Conservation (phyloP, 23 red algal genomes). For the Gracilariopsis chorda region DNA sequence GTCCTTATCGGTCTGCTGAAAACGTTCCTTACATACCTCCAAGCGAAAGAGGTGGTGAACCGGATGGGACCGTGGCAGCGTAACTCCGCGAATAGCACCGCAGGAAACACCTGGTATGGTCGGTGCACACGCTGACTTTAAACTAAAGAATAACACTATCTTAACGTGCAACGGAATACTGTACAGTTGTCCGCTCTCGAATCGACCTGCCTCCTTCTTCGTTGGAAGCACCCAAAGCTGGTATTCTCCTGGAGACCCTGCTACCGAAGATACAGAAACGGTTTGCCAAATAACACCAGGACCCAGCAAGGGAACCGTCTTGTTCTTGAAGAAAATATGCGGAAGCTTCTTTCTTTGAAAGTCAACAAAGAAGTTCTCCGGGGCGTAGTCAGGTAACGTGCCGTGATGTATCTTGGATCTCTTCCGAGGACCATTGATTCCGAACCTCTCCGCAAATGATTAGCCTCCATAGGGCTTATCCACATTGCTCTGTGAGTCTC, state of each 20-base stretch:
- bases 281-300: constrained; percentile 60
- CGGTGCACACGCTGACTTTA: not conserved
- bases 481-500: not conserved
- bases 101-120: constrained; percentile 30
- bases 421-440: not conserved
- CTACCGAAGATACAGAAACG: constrained; percentile 35
- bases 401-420: not conserved
- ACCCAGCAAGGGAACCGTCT: constrained; percentile 40
- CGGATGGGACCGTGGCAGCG: constrained; percentile 35
- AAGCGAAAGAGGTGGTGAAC: constrained; percentile 46
- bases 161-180: constrained; percentile 62
- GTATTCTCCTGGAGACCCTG: constrained; percentile 48
- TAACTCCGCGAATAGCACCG: constrained; percentile 16
- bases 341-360: not conserved
- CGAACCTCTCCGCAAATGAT: constrained; percentile 46
- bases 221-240: constrained; percentile 64
- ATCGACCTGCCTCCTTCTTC: not conserved
- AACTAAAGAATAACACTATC: constrained; percentile 41
- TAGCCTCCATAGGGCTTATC: not conserved
- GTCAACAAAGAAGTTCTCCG: constrained; percentile 42
- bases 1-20: constrained; percentile 57
- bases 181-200: constrained; percentile 42
- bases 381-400: constrained; percentile 20
- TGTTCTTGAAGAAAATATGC: constrained; percentile 27
- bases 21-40: constrained; percentile 52